phyloP scores from a whole-genome alignment of 257 asterid genomes.

The Capsicum baccatum region DNA sequence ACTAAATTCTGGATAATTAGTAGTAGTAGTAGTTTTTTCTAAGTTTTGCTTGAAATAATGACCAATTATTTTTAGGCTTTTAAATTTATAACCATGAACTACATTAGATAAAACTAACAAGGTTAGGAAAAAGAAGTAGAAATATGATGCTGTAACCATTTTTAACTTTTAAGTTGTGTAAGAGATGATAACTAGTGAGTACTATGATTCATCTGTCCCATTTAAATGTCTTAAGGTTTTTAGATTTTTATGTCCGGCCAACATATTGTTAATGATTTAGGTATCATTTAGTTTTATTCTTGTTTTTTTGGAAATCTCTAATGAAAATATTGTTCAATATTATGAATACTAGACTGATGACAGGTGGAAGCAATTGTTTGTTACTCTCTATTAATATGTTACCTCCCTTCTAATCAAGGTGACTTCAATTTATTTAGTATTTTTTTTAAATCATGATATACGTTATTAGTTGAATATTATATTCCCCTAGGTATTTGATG shows the following conservation, averaged over 20 bases:
- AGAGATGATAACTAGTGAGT: neutral
- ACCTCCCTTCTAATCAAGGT: neutral
- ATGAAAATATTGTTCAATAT: neutral
- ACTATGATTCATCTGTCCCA: neutral
- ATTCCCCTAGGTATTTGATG: neutral
- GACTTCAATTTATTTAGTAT: neutral
- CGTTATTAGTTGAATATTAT: neutral
- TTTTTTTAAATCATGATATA: too few relatives aligned
- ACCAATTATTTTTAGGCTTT: neutral
- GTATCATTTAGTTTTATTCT: neutral
- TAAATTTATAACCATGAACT: neutral
- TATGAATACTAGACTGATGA: neutral
- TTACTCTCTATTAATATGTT: neutral
- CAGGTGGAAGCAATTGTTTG: neutral
- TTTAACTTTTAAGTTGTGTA: neutral
- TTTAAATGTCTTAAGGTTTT: neutral
- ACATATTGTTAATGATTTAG: neutral
- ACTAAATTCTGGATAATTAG: neutral
- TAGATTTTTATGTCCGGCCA: neutral
- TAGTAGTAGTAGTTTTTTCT: neutral
- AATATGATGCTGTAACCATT: neutral
- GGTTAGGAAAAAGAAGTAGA: neutral
- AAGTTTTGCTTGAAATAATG: neutral
- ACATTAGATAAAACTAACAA: neutral
- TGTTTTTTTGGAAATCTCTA: neutral